Base-by-base conservation (phyloP, 1,284 basidiomycete genomes). In the Agroathelia rolfsii region DNA sequence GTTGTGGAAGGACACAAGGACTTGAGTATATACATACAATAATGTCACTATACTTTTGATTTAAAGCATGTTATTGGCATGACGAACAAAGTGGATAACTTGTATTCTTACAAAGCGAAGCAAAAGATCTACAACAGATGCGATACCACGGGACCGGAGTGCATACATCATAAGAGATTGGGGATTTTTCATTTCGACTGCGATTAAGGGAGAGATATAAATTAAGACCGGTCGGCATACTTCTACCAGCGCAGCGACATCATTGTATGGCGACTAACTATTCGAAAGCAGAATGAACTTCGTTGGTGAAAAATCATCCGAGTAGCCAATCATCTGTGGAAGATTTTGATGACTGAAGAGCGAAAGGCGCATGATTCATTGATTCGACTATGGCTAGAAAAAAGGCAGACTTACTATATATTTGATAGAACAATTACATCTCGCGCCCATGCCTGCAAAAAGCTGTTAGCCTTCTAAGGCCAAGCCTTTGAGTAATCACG, bases 301-400 rank as follows among this genome's bases (percentile, higher is more conserved):
- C 0, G 62, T 66, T 1, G 58, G 58, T 0, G 60, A 49, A 24
- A 61, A 53, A 13, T 62, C 61, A n/a, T 59, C 51, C 0, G 70
- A 72, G 41, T 66, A 67, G 1, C 69, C 70, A 5, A 68, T 41
- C 53, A 72, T 59, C 43, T 72, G 68, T 0, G 70, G 69, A 10
- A 72, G 46, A 44, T 66, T 70, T 9, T 67, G 65, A 35, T 72
- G 70, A 39, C 70, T 72, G 32, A 19, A 35, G n/a, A 10, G 6
- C 35, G 18, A 21, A 7, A 12, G 14, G 16, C 15, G 18, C n/a
- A 28, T 27, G 21, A 18, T 12, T 36, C 11, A 34, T 22, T 21
- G 29, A 11, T 36, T 17, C 13, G 5, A 25, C 3, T 15, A 26
- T 14, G 14, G 6, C 22, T 11, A n/a, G 9, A 28, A 10, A 33